Evolutionary conservation across 192 early-diverging fungal genomes (phyloP).

Genomic region (Gonapodya sp.): DNA sequence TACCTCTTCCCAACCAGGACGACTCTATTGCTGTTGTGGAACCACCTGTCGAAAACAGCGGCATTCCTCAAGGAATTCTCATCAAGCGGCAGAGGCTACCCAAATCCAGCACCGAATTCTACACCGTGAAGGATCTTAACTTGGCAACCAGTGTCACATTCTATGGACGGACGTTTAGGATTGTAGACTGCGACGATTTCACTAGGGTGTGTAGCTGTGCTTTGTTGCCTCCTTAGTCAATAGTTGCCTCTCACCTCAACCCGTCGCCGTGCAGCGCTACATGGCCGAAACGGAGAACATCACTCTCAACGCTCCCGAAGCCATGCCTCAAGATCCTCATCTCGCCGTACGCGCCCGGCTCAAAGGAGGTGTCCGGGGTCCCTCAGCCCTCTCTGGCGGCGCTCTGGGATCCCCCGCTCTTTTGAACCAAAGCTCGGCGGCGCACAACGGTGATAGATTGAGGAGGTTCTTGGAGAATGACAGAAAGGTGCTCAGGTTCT

Average conservation of each 20-base stretch:
- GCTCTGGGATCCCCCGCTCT: too few species aligned
- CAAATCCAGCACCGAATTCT: constrained; percentile 38
- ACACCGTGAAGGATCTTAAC: constrained; percentile 43
- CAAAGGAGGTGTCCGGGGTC: background rate
- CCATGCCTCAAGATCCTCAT: constrained; percentile 44
- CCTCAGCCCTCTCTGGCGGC: background rate
- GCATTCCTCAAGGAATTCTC: constrained; percentile 51
- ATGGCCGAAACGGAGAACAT: constrained; percentile 39
- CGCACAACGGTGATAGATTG: constrained; percentile 38
- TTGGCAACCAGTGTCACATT: constrained; percentile 45
- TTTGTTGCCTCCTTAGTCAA: background rate
- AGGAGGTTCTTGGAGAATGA: constrained; percentile 50
- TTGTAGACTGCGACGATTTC: constrained; percentile 49
- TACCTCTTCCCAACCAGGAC: constrained; percentile 32
- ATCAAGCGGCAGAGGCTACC: constrained; percentile 54
- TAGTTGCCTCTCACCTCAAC: background rate
- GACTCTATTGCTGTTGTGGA: constrained; percentile 56
- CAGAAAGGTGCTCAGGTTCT: constrained; percentile 46
- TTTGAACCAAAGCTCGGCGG: background rate
- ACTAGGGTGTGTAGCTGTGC: constrained; percentile 29
- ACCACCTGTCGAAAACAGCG: constrained; percentile 49
- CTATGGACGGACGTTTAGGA: constrained; percentile 52
- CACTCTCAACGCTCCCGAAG: constrained; percentile 34
- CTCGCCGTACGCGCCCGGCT: constrained; percentile 29
- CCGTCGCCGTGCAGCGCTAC: constrained; percentile 30